Base-by-base conservation (phyloP, 1,139 yeast species). In the Lodderomyces metapsilosis region DNA sequence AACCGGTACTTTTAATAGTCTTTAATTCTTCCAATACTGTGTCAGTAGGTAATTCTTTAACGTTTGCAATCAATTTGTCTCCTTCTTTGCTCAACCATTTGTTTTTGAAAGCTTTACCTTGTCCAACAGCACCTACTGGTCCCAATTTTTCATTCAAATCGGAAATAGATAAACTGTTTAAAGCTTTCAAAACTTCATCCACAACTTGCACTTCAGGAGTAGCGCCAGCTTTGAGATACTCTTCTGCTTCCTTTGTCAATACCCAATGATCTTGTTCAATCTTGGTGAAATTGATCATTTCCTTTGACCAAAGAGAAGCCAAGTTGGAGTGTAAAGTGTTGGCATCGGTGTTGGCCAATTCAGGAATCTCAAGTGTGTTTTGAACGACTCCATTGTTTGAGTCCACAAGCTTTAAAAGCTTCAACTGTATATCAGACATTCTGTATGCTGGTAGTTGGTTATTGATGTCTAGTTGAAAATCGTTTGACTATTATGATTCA, bases 81-180 rank as follows among this genome's bases (percentile, higher is more conserved):
- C 94, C 95, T 49, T 84, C 86, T 64, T 92, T 92, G 52, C 79
- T 70, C 56, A 92, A 82, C 99, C 99, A 92, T 39, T 95, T 95
- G 64, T 91, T 91, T 68, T 89, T 92, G 77, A 92, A 92, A n/a
- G 98, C 98, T 58, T 91, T 84, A 55, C 95, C 96, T 69, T 92
- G 98, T 46, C 98, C 99, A 49, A 91, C 77, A 55, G 84, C 83
- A 45, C 97, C 98, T 48, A 81, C 78, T 39, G 82, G 69, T 39
- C 98, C 97, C 64, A 91, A 73, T 50, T 84, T 79, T 45, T 80
- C 63, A 52, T 80, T 79, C 44, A 92, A 95, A 45, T 92, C 97
- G 18, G 85, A 63, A 52, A 92, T 83, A 58, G 87, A 86, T 57
- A 92, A 75, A 34, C 94, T 89, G 46, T 85, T 95, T 45, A 89